Base-by-base conservation (phyloP, 345 rosid genomes). In the Eucalyptus virginea region DNA sequence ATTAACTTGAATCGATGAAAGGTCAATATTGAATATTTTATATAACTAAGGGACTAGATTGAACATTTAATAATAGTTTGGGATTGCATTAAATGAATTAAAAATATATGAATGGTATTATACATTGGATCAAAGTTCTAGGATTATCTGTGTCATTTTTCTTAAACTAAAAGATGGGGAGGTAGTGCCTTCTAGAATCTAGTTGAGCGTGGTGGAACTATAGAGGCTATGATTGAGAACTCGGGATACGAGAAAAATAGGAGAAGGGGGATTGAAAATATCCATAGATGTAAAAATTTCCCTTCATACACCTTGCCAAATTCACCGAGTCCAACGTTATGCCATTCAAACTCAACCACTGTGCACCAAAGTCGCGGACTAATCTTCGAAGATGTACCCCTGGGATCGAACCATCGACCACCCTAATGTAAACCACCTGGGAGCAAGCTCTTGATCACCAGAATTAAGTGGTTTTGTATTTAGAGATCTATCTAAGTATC, bases 81-180 rank as follows among this genome's bases (percentile, higher is more conserved):
- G 5, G 80, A 67, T 7, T 9, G 10, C 11, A 69, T 32, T 18
- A 8, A 2, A 69, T 4, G 21, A 32, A 18, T 69, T 34, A 32
- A 69, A 69, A 69, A 5, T 17, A 8, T 17, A 32, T 1, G 4
- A 17, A 17, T 17, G 24, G 5, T 2, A 69, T 32, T 32, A 8
- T 2, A 8, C 1, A 32, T 69, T 34, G 0, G 0, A 69, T 9
- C 2, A 17, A 69, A 69, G 1, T 34, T 32, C 24, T 16, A 2
- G 0, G 1, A 69, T 17, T 19, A 65, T 14, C 0, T 0, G 5
- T 62, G 1, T n/a, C 9, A 65, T 65, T 7, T 30, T 30, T n/a
- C 72, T 7, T 30, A 65, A 65, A 65, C 17, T 13, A 13, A 65
- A 65, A n/a, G 3, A 8, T 3, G 4, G 8, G 72, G 10, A 65